phyloP scores from a whole-genome alignment of 768 basidiomycete species.

The Lactarius quietus region DNA sequence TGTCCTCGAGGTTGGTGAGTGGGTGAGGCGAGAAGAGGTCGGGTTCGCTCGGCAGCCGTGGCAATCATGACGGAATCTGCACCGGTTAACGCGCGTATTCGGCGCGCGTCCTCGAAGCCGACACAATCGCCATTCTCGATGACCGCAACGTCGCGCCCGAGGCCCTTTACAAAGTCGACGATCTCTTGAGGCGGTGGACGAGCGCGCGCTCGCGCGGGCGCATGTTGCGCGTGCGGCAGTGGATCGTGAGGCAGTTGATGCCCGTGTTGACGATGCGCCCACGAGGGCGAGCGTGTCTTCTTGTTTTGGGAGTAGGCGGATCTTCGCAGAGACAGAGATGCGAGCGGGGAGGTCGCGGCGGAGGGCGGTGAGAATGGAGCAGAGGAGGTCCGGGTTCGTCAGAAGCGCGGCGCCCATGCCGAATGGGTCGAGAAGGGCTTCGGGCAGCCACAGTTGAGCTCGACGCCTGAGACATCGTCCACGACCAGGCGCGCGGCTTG shows the following conservation, averaged over 20 bases:
- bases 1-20: constrained; percentile 62
- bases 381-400: constrained; percentile 86
- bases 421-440: constrained; percentile 92
- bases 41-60: constrained; percentile 92
- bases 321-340: constrained; percentile 92
- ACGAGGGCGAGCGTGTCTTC: constrained; percentile 90
- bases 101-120: constrained; percentile 72
- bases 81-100: constrained; percentile 75
- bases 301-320: constrained; percentile 80
- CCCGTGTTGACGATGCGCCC: constrained; percentile 82
- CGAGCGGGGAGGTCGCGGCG: constrained; percentile 67
- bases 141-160: constrained; percentile 79
- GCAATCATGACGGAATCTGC: constrained; percentile 97
- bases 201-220: constrained; percentile 75
- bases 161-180: constrained; percentile 73
- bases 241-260: constrained; percentile 85
- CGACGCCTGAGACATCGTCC: constrained; percentile 89
- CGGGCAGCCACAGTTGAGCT: constrained; percentile 97
- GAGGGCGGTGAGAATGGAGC: constrained; percentile 80
- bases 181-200: constrained; percentile 78
- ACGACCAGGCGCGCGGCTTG: constrained; percentile 85
- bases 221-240: constrained; percentile 94
- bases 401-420: constrained; percentile 98
- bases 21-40: constrained; percentile 72
- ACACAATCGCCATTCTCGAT: constrained; percentile 93